These are phyloP conservation scores for Chlorella sp. DNA, from an alignment of 139 green algal species.

Conservation along the genomic window DNA sequence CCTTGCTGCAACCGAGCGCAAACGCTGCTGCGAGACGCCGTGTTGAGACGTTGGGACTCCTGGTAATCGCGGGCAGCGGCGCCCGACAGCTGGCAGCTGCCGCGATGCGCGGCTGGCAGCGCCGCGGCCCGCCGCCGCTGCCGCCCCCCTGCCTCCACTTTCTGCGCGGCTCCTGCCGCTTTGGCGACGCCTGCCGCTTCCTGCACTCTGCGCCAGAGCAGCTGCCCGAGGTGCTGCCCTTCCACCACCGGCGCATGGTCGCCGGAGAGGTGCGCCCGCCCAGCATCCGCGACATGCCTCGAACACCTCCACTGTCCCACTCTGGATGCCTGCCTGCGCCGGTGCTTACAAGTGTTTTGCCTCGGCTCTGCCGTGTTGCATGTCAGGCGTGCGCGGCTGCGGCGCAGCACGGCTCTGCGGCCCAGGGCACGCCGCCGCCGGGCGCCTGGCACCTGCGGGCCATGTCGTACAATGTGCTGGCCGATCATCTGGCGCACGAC, in stretches of 20 bases:
- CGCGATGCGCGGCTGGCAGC: background rate
- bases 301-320: background rate
- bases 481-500: conserved; percentile 62
- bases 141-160: conserved; percentile 19
- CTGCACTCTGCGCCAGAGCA: background rate
- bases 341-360: background rate
- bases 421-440: background rate
- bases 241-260: conserved; percentile 9
- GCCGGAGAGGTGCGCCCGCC: background rate
- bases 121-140: background rate
- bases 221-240: background rate
- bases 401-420: too few relatives aligned
- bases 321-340: background rate
- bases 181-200: conserved; percentile 26
- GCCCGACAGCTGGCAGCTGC: too few relatives aligned
- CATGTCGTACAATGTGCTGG: conserved; percentile 87
- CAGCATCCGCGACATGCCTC: too few relatives aligned
- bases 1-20: too few relatives aligned
- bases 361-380: background rate
- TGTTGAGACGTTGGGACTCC: too few relatives aligned
- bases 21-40: too few relatives aligned
- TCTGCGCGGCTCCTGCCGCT: conserved; percentile 34
- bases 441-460: conserved; percentile 49
- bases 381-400: background rate
- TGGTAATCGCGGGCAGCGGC: too few relatives aligned